Evolutionary conservation across 495 filamentous ascomycete species (phyloP), one percentile per base, ranked within the genome.

Genomic region (Aspergillus steynii): DNA sequence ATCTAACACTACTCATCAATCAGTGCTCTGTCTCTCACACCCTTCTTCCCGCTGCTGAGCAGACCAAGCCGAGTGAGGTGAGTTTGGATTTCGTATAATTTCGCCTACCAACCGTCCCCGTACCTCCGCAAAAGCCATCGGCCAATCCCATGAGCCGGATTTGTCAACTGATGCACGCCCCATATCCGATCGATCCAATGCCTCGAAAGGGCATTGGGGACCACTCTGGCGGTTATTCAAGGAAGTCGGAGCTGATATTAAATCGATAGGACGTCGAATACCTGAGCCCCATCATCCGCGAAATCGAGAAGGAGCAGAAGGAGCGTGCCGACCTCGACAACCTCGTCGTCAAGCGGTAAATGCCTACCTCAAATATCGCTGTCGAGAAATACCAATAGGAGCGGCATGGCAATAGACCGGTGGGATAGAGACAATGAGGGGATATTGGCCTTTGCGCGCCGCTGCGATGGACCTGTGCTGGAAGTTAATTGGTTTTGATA

Each of bases 271-370:
- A 96, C 65, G 71, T 85, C 58, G 82, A 82, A 56, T 96, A 96
- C 76, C 85, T 96, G 26, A 80, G 83, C 65, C 88, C 87, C 45
- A 88, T 95, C 74, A 92, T 96, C 76, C 79, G 83, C 65, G 88
- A 93, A 79, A 86, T 96, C 73, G 85, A 92, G 79, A 84, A 88
- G 65, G 93, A 96, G 83, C 73, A 77, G 60, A 86, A 85, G 71
- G 95, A 99, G 83, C 84, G 88, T 69, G 80, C 81, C 52, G 91
- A 93, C 67, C 79, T 99, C 67, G 93, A 98, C 76, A 83, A 87
- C 64, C 82, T 97, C 82, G 79, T 87, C 58, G 72, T 94, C 69
- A 86, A 83, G 78, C 73, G 74, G 66, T 77, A 75, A 75, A 72
- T 55, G 55, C 52, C 59, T 61, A 59, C 53, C 32, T 42, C 48